Evolutionary conservation across 768 basidiomycete species (phyloP), one percentile per base, ranked within the genome.

Genomic region (Rubroboletus satanas): DNA sequence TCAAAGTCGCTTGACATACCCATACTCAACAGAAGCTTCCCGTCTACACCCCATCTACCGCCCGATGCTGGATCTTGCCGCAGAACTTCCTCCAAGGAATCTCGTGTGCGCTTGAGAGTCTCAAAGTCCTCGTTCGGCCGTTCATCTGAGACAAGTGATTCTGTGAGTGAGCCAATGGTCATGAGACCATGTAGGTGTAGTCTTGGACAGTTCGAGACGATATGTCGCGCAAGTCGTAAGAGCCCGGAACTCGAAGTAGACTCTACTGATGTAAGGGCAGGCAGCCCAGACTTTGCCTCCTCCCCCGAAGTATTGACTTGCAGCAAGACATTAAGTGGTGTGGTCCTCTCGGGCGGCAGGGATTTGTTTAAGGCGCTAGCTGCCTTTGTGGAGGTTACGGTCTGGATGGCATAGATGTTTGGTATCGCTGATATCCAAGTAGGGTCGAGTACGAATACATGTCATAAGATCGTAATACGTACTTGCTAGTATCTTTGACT

Each of bases 251-350:
- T 65, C 17, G 54, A 31, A 5, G 66, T 67, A 14, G 71, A 55
- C 8, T 71, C 63, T 14, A 62, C 60, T 14, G 73, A 65, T 8
- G 72, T 54, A 12, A 93, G 76, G 3, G 89, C 84, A 17, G 81
- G 62, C 2, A 98, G 73, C 1, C 97, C 97, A 0, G 94, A 93
- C 72, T 99, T 99, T 15, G 80, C 77, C 50, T 83, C 85, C 67
- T 98, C 97, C n/a, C 84, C 84, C 0, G 95, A 98, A 7, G 96
- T 98, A 72, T 99, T 99, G 66, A 98, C 79, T 70, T 98, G 97
- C 35, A 99, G 73, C 55, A 95, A 82, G 52, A 98, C 80, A 67
- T 90, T 83, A 8, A 99, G 81, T 7, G 84, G 87, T 0, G 70
- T 53, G 3, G 73, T 59, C 18, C 88, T 81, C n/a, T 81, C 76